Conservation (phyloP, 192 early-diverging fungal species). For the Rhizoclosmatium sp. region DNA sequence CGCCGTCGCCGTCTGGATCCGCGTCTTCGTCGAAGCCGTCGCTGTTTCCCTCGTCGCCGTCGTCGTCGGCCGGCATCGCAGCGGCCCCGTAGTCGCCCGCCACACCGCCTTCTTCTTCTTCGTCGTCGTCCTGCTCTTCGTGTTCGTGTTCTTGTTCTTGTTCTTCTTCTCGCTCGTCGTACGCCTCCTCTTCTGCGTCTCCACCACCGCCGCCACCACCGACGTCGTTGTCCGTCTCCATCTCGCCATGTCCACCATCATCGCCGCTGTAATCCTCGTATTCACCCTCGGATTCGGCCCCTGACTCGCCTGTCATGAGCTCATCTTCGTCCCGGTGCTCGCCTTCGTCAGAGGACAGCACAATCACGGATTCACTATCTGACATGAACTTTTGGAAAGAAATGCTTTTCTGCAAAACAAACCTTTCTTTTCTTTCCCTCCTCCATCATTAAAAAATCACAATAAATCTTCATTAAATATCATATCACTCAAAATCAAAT, state of each 20-base stretch:
- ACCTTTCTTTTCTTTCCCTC: background rate
- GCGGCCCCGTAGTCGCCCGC: background rate
- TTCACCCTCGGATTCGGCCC: background rate
- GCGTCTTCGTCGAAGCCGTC: background rate
- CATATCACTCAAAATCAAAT: constrained; percentile 37
- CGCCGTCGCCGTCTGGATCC: background rate
- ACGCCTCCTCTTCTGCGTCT: background rate
- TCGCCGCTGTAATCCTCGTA: background rate
- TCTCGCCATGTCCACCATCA: background rate
- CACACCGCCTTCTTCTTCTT: background rate
- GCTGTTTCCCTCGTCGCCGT: background rate
- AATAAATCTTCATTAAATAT: background rate
- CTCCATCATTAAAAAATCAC: background rate
- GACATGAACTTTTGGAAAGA: no score
- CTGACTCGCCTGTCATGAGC: background rate
- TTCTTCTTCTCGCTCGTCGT: background rate
- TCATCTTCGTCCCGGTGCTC: background rate
- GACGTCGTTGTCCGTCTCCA: background rate
- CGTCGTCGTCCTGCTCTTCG: background rate
- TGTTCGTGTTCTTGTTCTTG: background rate
- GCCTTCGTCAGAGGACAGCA: background rate
- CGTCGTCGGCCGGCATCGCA: background rate
- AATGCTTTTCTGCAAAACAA: background rate
- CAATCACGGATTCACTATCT: background rate
- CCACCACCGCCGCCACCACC: background rate